Evolutionary conservation across 2,329 filamentous ascomycete genomes (phyloP).

Genomic region (Dothideomycetes sp.): DNA sequence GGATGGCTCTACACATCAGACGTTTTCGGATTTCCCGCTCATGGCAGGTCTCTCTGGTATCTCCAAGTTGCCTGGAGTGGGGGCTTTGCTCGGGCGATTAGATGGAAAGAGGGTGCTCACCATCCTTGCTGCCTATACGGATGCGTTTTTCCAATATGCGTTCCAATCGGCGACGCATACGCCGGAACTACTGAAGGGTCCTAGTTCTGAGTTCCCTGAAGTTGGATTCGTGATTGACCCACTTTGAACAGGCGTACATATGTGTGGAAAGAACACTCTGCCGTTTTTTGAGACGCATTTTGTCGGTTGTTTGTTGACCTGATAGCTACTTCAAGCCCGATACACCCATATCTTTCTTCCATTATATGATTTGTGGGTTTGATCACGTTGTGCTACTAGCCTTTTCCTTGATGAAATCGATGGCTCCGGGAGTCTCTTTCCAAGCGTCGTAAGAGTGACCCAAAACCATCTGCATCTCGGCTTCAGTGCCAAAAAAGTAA

Average conservation of each 20-base stretch:
- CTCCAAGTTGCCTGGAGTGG: not conserved
- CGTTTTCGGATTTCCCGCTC: not conserved
- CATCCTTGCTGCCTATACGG: not conserved
- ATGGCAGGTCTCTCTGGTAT: not conserved
- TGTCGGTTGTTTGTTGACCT: too few species aligned
- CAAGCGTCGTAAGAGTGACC: not conserved
- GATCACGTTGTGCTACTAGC: not conserved
- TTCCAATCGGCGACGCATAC: not conserved
- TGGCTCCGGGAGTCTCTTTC: not conserved
- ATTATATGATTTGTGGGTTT: not conserved
- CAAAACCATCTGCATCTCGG: not conserved
- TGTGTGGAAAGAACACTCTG: too few species aligned
- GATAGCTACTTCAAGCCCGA: too few species aligned
- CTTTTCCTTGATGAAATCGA: not conserved
- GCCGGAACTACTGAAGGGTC: not conserved
- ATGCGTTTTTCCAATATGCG: conserved; percentile 1
- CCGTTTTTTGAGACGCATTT: too few species aligned
- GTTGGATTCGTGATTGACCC: not conserved
- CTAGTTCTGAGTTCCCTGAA: not conserved
- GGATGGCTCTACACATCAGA: not conserved
- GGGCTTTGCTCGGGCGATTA: not conserved
- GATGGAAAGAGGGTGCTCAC: not conserved
- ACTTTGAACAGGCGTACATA: too few species aligned
- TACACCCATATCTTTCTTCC: too few species aligned
- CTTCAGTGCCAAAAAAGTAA: not conserved